phyloP scores from a whole-genome alignment of 1,139 yeast species.

The Saccharomyces hybrid region DNA sequence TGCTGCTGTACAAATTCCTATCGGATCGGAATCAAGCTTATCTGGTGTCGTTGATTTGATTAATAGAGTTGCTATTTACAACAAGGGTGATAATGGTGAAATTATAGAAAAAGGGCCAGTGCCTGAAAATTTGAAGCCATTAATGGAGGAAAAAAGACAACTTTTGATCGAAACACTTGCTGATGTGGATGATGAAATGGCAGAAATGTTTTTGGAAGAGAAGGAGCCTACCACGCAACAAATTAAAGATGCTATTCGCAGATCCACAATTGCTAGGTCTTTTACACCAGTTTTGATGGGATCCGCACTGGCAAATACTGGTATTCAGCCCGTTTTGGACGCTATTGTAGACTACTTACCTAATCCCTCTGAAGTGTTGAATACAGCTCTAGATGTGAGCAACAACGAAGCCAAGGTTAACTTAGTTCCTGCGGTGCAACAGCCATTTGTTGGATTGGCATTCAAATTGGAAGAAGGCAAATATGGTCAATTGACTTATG shows the following conservation, averaged over 20 bases:
- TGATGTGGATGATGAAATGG: constrained; percentile 95
- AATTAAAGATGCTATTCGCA: constrained; percentile 80
- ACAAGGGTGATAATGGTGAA: constrained; percentile 93
- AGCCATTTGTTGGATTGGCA: constrained; percentile 92
- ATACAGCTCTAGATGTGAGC: constrained; percentile 77
- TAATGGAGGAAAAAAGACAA: constrained; percentile 80
- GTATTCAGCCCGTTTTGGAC: constrained; percentile 90
- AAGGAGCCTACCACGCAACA: constrained; percentile 78
- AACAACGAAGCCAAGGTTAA: constrained; percentile 66
- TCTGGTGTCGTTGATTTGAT: constrained; percentile 89
- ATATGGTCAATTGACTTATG: constrained; percentile 93
- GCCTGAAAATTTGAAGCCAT: constrained; percentile 66
- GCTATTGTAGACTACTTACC: constrained; percentile 96
- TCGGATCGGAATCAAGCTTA: constrained; percentile 81
- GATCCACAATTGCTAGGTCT: constrained; percentile 92
- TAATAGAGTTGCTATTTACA: constrained; percentile 77
- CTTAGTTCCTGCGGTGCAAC: constrained; percentile 61
- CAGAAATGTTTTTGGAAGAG: constrained; percentile 87
- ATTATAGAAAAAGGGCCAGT: constrained; percentile 51
- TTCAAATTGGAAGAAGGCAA: constrained; percentile 97
- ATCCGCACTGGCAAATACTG: constrained; percentile 92
- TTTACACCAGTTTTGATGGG: constrained; percentile 99
- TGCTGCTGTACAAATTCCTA: constrained; percentile 96
- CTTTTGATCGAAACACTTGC: constrained; percentile 87
- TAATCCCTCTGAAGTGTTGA: constrained; percentile 85